These are phyloP conservation scores for Didymella keratinophila DNA, from an alignment of 2,329 filamentous ascomycete genomes.

Conservation along the genomic window DNA sequence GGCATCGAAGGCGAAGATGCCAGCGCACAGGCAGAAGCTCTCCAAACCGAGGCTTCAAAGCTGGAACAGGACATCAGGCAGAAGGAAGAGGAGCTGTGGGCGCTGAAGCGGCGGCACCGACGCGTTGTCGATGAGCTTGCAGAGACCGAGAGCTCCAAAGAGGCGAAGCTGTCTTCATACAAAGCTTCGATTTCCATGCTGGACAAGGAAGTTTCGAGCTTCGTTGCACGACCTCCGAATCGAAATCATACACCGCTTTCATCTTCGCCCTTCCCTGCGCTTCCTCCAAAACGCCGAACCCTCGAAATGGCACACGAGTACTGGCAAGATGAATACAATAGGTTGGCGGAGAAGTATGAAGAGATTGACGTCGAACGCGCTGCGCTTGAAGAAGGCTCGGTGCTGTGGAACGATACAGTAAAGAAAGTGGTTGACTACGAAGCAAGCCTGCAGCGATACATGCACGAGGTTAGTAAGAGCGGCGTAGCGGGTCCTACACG, in stretches of 20 bases:
- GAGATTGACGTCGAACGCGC: constrained; percentile 67
- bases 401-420: constrained; percentile 71
- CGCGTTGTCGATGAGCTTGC: constrained; percentile 67
- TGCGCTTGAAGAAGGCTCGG: constrained; percentile 72
- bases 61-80: constrained; percentile 71
- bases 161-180: constrained; percentile 77
- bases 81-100: constrained; percentile 69
- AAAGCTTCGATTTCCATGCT: constrained; percentile 71
- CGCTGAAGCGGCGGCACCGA: constrained; percentile 67
- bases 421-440: constrained; percentile 71
- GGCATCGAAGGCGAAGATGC: constrained; percentile 64
- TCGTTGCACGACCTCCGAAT: constrained; percentile 65
- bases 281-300: constrained; percentile 71
- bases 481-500: constrained; percentile 28
- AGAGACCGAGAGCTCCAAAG: constrained; percentile 69
- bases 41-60: constrained; percentile 60
- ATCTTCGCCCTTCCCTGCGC: constrained; percentile 61
- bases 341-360: constrained; percentile 63
- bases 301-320: constrained; percentile 74
- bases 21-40: constrained; percentile 62
- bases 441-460: constrained; percentile 63
- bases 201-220: constrained; percentile 66
- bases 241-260: constrained; percentile 40
- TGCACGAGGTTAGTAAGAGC: constrained; percentile 50
- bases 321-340: constrained; percentile 70